Base-by-base conservation (phyloP, 1,284 basidiomycete genomes). In the Neotropicomus parvogracilis region DNA sequence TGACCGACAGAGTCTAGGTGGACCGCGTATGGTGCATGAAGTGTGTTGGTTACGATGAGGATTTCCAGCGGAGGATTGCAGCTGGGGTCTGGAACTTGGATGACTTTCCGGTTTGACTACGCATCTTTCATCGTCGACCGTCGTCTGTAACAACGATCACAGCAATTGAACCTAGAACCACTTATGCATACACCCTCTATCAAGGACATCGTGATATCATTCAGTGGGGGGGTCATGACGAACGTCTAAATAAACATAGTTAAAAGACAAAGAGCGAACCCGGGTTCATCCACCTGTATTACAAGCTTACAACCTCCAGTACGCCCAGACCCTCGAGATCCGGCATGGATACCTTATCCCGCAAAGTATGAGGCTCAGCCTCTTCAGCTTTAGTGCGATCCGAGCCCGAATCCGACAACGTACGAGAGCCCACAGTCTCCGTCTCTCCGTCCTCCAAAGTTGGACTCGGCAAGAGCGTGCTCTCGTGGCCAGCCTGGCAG, bases 281-380 rank as follows among this genome's bases (percentile, higher is more conserved):
- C 24, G 35, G 31, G 31, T 16, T 39, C 21, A 36, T 40, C 42
- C 19, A 40, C 17, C 31, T 41, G 46, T 50, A 55, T 20, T 45
- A 58, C 14, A 49, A 49, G 38, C 37, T 51, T 50, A 65, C 50
- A 51, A 55, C 50, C 14, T 36, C 50, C 1, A 40, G 49, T 46
- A 49, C 27, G 27, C 40, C 50, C 20, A 44, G 38, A 65, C 60
- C 63, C 32, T 67, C 64, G 29, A 64, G 64, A 65, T 54, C 56
- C 29, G 53, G 38, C 36, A 54, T 49, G 29, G 37, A 44, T 36
- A 59, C 53, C 59, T 63, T 66, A 49, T 64, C 63, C 63, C 32
- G 61, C 41, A 65, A 60, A 51, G 50, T 46, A 46, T 46, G 54
- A 52, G 49, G 50, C 17, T 58, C 60, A 44, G 51, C 54, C 52